phyloP scores from a whole-genome alignment of 2,329 filamentous ascomycete species.

The Blastomyces parvus region DNA sequence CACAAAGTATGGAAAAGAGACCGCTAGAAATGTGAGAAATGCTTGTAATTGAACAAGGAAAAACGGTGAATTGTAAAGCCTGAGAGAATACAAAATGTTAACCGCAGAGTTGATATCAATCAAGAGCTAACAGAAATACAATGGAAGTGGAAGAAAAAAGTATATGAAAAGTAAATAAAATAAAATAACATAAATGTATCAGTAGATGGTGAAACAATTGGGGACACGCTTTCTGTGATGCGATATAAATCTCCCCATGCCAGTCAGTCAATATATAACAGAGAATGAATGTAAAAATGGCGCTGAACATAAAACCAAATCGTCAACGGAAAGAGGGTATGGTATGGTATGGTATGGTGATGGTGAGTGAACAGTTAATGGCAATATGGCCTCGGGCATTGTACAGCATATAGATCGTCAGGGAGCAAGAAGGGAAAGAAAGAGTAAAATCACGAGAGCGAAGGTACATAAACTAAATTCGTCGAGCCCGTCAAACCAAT shows the following conservation, averaged over 20 bases:
- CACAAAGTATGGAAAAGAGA: no score
- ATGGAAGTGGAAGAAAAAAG: background rate
- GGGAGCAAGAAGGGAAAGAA: background rate
- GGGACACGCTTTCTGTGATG: background rate
- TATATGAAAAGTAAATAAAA: background rate
- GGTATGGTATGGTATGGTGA: background rate
- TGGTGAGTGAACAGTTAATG: background rate
- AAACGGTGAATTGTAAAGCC: no score
- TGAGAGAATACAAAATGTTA: no score
- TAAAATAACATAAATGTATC: background rate
- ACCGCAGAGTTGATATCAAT: background rate
- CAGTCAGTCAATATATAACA: background rate
- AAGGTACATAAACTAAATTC: background rate
- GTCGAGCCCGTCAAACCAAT: background rate
- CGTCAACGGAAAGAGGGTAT: background rate
- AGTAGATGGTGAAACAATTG: background rate
- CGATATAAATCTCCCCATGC: background rate
- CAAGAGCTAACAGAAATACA: background rate
- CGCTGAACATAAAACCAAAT: background rate
- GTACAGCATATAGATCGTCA: background rate
- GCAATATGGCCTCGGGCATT: background rate
- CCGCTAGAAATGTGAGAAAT: no score
- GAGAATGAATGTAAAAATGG: background rate
- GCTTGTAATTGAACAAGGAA: no score
- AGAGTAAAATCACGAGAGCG: no score